Conservation (phyloP, 257 asterid species). For the Rubia yunnanensis region DNA sequence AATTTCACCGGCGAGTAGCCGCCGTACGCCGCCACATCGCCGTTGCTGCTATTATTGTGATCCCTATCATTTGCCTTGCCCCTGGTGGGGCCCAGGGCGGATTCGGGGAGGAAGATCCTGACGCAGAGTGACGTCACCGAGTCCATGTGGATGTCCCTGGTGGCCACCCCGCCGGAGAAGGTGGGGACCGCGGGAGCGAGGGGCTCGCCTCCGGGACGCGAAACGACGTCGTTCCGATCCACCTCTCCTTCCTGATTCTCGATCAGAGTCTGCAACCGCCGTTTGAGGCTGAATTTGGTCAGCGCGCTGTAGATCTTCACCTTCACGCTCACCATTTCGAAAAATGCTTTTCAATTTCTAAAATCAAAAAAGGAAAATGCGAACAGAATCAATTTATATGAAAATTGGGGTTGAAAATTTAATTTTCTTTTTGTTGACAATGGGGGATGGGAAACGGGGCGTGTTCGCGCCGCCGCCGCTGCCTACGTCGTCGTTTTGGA, state of each 20-base stretch:
- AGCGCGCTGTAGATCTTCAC: slow-evolving; percentile 54
- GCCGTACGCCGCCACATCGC: slow-evolving; percentile 36
- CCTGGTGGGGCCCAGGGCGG: slow-evolving; percentile 28
- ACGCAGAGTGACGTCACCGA: slow-evolving; percentile 50
- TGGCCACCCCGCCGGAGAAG: slow-evolving; percentile 63
- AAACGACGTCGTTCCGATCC: slow-evolving; percentile 34
- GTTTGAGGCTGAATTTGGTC: slow-evolving; percentile 63
- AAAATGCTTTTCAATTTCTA: too few relatives aligned
- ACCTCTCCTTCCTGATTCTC: slow-evolving; percentile 19
- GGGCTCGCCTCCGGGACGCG: slow-evolving; percentile 56
- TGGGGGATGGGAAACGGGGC: background rate
- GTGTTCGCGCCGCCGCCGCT: background rate
- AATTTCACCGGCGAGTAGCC: slow-evolving; percentile 57
- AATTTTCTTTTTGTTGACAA: background rate
- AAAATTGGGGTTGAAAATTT: background rate
- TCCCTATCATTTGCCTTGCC: slow-evolving; percentile 7
- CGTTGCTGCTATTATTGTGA: background rate
- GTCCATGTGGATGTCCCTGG: slow-evolving; percentile 77
- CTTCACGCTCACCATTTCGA: slow-evolving; percentile 65
- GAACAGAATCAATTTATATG: background rate
- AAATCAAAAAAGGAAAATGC: background rate
- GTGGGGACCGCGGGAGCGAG: slow-evolving; percentile 51
- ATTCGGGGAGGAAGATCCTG: slow-evolving; percentile 70
- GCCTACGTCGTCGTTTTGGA: background rate
- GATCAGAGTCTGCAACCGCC: slow-evolving; percentile 39